phyloP scores from a whole-genome alignment of 179 eudicot species.

The Beta lomatogona region DNA sequence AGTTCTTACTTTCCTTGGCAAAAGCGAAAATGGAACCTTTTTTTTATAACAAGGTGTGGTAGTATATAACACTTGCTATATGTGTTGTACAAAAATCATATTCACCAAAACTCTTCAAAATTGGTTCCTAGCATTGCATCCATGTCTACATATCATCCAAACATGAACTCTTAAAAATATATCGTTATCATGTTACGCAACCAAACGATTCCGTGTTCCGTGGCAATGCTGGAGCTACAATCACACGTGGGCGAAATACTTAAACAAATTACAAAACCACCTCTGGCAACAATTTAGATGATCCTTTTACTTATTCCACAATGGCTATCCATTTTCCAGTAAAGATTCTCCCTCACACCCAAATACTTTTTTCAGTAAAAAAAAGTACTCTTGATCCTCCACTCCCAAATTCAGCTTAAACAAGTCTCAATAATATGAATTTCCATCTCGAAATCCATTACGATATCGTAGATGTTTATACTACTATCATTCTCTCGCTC shows the following conservation, averaged over 20 bases:
- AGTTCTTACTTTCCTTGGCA: not conserved
- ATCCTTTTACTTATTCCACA: not conserved
- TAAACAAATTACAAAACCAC: not conserved
- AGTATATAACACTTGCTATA: not conserved
- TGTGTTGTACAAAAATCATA: not conserved
- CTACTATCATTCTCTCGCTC: not conserved
- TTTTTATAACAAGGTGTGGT: not conserved
- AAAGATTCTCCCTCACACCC: not conserved
- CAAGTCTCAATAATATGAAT: too few species aligned
- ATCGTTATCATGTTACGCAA: not conserved
- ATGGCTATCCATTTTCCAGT: too few species aligned
- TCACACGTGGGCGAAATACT: not conserved
- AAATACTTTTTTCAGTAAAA: too few species aligned
- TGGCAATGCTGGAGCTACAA: not conserved
- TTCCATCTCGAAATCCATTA: not conserved
- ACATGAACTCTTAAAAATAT: not conserved
- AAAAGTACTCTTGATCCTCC: not conserved
- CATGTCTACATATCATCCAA: not conserved
- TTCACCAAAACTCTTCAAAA: not conserved
- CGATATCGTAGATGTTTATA: not conserved
- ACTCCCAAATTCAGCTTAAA: too few species aligned
- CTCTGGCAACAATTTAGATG: not conserved
- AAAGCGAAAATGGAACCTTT: not conserved
- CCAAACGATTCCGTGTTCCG: not conserved
- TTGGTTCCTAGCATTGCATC: not conserved